Conservation (phyloP, 148 eudicot species). For the Chenopodium formosanum region DNA sequence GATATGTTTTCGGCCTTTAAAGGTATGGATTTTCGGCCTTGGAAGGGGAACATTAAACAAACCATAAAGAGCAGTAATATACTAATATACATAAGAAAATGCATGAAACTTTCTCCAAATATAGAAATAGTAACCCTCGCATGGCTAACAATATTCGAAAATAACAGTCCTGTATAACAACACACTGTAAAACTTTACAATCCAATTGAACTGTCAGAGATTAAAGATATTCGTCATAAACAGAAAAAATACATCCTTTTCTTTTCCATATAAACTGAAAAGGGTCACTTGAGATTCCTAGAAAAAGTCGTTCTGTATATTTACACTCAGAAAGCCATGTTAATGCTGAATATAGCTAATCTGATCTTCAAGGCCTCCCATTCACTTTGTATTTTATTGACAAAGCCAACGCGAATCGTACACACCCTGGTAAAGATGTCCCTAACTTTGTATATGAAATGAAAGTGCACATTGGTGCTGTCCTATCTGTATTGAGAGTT, state of each 20-base stretch:
- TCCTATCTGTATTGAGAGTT: background rate
- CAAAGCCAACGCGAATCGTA: background rate
- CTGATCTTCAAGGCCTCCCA: background rate
- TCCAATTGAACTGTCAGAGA: background rate
- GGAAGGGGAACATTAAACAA: too few relatives aligned
- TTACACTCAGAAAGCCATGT: background rate
- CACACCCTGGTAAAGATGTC: background rate
- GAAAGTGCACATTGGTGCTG: background rate
- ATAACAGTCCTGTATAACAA: background rate
- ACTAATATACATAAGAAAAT: background rate
- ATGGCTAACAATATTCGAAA: background rate
- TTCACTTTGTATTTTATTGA: background rate
- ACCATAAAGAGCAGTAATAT: too few relatives aligned
- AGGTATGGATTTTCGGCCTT: too few relatives aligned
- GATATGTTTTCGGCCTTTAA: too few relatives aligned
- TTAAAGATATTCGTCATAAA: too few relatives aligned
- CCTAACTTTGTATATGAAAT: conserved; percentile 3
- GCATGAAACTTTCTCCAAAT: background rate
- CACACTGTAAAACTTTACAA: background rate
- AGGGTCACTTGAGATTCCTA: background rate
- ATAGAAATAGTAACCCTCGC: background rate
- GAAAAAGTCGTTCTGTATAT: background rate
- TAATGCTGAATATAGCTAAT: background rate
- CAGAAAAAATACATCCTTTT: too few relatives aligned
- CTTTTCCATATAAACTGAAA: background rate